These are phyloP conservation scores for Colletotrichum theobromicola DNA, from an alignment of 2,329 filamentous ascomycete genomes.

Conservation along the genomic window DNA sequence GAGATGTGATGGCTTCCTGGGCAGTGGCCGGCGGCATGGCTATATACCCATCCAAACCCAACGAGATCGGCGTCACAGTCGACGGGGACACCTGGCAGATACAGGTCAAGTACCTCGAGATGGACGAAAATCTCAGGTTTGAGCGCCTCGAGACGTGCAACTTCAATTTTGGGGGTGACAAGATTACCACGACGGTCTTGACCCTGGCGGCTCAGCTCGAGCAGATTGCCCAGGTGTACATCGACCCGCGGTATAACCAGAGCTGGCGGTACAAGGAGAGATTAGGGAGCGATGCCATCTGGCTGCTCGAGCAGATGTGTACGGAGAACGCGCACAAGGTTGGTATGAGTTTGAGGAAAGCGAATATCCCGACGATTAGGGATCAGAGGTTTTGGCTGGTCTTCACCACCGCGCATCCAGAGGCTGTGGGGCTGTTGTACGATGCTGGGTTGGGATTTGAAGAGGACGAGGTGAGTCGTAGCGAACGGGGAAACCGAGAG, in stretches of 20 bases:
- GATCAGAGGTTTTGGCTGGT: constrained; percentile 25
- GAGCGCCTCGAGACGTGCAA: constrained; percentile 27
- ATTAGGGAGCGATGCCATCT: constrained; percentile 36
- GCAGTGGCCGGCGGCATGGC: constrained; percentile 37
- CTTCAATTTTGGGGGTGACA: constrained; percentile 13
- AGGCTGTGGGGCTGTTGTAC: constrained; percentile 16
- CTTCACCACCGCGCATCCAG: constrained; percentile 20
- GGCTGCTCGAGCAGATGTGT: constrained; percentile 38
- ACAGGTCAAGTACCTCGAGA: constrained; percentile 37
- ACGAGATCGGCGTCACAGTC: constrained; percentile 50
- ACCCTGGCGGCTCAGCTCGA: constrained; percentile 39
- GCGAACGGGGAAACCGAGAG: neutral
- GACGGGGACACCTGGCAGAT: constrained; percentile 37
- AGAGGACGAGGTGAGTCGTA: neutral
- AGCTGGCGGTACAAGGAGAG: constrained; percentile 14
- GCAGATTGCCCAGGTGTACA: constrained; percentile 37
- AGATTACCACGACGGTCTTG: constrained; percentile 28
- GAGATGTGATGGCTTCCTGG: constrained; percentile 45
- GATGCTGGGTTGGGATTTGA: constrained; percentile 18
- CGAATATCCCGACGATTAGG: constrained; percentile 17
- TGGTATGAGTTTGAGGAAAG: constrained; percentile 23
- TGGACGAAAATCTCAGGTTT: constrained; percentile 29
- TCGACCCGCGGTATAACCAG: constrained; percentile 18
- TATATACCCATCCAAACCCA: constrained; percentile 31
- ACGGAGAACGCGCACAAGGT: neutral